Percentiles rank a stretch among this genome's conserved stretches.
Evolutionary conservation across 148 eudicot species (phyloP).

Genomic region (Arctostaphylos glauca): DNA sequence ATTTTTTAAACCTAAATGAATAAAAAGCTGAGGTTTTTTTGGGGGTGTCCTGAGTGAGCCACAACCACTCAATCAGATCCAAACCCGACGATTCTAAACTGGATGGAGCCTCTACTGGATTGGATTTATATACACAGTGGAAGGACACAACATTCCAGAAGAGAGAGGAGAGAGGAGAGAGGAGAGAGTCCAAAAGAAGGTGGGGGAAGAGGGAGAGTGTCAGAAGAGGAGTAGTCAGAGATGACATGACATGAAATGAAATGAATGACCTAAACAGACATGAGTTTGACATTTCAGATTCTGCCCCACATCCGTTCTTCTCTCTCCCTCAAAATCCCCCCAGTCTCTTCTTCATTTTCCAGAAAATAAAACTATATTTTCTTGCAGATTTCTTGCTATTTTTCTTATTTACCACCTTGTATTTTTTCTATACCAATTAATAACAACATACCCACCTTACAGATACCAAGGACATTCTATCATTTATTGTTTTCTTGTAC

Average conservation of each 20-base stretch:
- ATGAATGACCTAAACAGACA: conserved; percentile 34
- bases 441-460: too few relatives aligned
- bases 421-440: too few relatives aligned
- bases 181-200: conserved; percentile 1
- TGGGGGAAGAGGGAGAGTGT: background rate
- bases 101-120: background rate
- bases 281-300: conserved; percentile 57
- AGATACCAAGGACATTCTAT: too few relatives aligned
- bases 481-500: too few relatives aligned
- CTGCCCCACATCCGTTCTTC: conserved; percentile 26
- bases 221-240: conserved; percentile 10
- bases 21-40: too few relatives aligned
- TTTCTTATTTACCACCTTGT: too few relatives aligned
- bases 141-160: background rate
- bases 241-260: conserved; percentile 36
- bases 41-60: too few relatives aligned
- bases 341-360: background rate
- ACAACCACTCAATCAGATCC: too few relatives aligned
- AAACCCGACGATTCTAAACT: too few relatives aligned
- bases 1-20: too few relatives aligned
- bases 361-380: background rate
- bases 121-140: background rate
- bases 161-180: background rate
- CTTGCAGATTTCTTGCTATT: background rate
- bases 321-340: background rate